Evolutionary conservation across 192 early-diverging fungal genomes (phyloP).

Genomic region (Umbelopsis sp.): DNA sequence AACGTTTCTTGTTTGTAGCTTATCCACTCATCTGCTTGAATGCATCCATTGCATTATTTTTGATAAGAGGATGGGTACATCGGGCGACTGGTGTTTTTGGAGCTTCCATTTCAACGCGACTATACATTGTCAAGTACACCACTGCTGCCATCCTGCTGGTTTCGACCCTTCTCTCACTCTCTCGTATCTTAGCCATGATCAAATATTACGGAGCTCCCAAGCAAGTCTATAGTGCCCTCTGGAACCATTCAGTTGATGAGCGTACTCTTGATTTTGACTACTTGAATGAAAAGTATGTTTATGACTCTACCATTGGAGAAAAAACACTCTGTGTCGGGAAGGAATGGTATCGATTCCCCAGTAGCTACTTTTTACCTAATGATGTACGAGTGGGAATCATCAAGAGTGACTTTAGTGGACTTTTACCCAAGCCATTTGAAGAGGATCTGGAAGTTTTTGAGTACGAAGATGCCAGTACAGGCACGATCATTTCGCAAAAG

Average conservation of each 20-base stretch:
- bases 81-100: constrained; percentile 37
- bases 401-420: constrained; percentile 69
- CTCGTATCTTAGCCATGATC: constrained; percentile 69
- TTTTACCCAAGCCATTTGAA: constrained; percentile 81
- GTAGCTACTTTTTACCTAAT: constrained; percentile 86
- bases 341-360: constrained; percentile 96
- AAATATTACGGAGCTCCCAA: constrained; percentile 80
- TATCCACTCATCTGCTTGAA: constrained; percentile 88
- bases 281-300: constrained; percentile 26
- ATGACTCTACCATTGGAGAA: constrained; percentile 18
- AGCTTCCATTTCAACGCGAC: constrained; percentile 23
- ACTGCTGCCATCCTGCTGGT: constrained; percentile 48
- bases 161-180: constrained; percentile 58
- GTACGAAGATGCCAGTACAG: background rate
- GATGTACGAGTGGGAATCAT: constrained; percentile 72
- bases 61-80: constrained; percentile 49
- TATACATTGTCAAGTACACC: constrained; percentile 20
- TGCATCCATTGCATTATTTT: constrained; percentile 65
- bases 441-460: constrained; percentile 35
- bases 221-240: constrained; percentile 50
- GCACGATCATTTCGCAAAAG: background rate
- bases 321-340: constrained; percentile 81
- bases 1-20: constrained; percentile 89
- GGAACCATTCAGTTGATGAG: constrained; percentile 22
- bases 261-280: constrained; percentile 25